A percentile compares a stretch with the other conserved stretches of the same genome.
Evolutionary conservation across 208 protist genomes (phyloP).

Genomic region (Wallacemonas rigidus): DNA sequence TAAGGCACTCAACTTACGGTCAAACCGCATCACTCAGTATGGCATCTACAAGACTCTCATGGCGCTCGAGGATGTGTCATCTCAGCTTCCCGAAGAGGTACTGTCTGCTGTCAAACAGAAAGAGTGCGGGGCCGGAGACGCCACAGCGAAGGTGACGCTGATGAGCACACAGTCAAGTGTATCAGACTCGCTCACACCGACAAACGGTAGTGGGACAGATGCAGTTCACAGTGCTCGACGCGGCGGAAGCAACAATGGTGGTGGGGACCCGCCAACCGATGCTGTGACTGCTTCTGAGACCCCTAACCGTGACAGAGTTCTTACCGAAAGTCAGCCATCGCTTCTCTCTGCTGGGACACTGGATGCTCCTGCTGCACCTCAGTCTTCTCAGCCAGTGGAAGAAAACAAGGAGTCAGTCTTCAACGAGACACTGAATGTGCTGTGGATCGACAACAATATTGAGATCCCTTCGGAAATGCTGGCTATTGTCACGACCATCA

Average conservation of each 20-base stretch:
- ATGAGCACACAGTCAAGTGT: background rate
- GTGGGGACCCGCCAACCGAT: background rate
- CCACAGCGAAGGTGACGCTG: background rate
- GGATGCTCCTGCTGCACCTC: background rate
- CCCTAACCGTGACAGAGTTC: background rate
- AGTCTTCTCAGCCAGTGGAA: background rate
- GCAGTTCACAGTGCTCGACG: background rate
- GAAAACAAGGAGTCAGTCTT: constrained; percentile 12
- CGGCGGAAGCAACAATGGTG: too few species aligned
- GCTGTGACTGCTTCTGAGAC: background rate
- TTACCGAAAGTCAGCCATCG: background rate
- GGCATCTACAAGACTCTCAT: constrained; percentile 44
- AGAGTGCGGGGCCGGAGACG: background rate
- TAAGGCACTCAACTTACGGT: constrained; percentile 54
- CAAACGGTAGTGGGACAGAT: background rate
- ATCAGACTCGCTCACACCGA: background rate
- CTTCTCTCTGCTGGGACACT: background rate
- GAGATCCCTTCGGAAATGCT: constrained; percentile 44
- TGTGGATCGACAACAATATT: constrained; percentile 62
- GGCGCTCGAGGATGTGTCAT: constrained; percentile 34
- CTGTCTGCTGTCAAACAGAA: constrained; percentile 6
- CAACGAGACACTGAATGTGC: constrained; percentile 54
- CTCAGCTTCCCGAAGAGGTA: constrained; percentile 24
- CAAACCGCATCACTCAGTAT: constrained; percentile 46
- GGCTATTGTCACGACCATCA: constrained; percentile 34